phyloP scores from a whole-genome alignment of 306 rosid genomes.

The Dicorynia guianensis region DNA sequence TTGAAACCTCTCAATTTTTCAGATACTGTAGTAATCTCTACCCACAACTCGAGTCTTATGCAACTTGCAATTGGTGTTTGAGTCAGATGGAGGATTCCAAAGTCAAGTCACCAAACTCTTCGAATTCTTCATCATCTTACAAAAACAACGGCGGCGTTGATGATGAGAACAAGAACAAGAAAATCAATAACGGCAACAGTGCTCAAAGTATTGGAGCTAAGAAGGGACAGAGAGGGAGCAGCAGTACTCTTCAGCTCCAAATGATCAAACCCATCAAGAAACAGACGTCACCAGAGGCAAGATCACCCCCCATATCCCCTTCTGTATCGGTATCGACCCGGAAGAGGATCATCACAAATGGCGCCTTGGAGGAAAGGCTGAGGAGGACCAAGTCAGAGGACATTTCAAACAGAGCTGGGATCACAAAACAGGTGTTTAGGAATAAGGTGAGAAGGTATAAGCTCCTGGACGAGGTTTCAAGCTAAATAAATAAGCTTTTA shows the following conservation, averaged over 20 bases:
- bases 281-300: slow-evolving; percentile 54
- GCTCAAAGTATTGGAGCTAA: slow-evolving; percentile 6
- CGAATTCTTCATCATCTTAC: slow-evolving; percentile 74
- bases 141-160: slow-evolving; percentile 36
- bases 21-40: slow-evolving; percentile 92
- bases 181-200: slow-evolving; percentile 28
- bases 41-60: slow-evolving; percentile 62
- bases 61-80: slow-evolving; percentile 93
- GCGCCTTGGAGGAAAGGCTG: slow-evolving; percentile 56
- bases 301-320: slow-evolving; percentile 47
- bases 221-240: slow-evolving; percentile 42
- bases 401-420: slow-evolving; percentile 49
- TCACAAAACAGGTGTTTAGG: slow-evolving; percentile 68
- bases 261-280: slow-evolving; percentile 67
- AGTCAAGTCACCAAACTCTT: slow-evolving; percentile 73
- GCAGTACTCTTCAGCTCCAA: slow-evolving; percentile 36
- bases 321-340: slow-evolving; percentile 50
- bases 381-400: slow-evolving; percentile 72
- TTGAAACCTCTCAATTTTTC: neutral
- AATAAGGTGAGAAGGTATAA: slow-evolving; percentile 95
- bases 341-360: slow-evolving; percentile 65
- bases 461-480: slow-evolving; percentile 95
- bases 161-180: slow-evolving; percentile 40
- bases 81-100: slow-evolving; percentile 60
- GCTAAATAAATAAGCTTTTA: slow-evolving; percentile 41